A percentile compares a stretch with the other conserved stretches of the same genome.
phyloP scores from a whole-genome alignment of 345 rosid genomes.

The Excoecaria agallocha region DNA sequence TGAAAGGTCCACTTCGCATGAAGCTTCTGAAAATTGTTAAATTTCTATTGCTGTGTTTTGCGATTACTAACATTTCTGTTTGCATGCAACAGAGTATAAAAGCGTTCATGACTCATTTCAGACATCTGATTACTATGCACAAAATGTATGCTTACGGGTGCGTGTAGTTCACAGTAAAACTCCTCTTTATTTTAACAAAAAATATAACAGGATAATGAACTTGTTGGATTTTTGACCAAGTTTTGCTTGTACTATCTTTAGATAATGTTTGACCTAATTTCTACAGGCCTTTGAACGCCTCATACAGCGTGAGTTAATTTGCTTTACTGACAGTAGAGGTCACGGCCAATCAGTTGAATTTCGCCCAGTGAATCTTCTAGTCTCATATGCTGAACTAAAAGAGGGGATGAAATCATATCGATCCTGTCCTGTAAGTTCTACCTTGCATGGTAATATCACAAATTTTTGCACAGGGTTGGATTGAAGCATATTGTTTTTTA shows the following conservation, averaged over 20 bases:
- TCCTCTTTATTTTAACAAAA: background rate
- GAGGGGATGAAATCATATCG: conserved; percentile 70
- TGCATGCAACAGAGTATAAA: conserved; percentile 67
- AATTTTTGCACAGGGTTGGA: background rate
- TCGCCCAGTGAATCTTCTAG: conserved; percentile 68
- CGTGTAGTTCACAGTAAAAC: conserved; percentile 21
- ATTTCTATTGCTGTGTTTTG: background rate
- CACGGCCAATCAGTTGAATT: conserved; percentile 64
- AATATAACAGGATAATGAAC: background rate
- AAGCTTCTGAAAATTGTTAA: background rate
- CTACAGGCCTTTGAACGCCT: conserved; percentile 87
- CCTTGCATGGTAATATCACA: background rate
- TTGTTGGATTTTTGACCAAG: background rate
- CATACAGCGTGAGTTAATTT: conserved; percentile 55
- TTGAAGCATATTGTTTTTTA: background rate
- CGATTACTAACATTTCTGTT: conserved; percentile 13
- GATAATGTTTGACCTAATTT: conserved; percentile 17
- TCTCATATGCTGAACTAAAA: conserved; percentile 61
- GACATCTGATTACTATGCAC: conserved; percentile 69
- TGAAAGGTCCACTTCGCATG: conserved; percentile 59
- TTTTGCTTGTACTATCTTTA: conserved; percentile 6
- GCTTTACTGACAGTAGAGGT: conserved; percentile 64
- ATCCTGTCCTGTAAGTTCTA: conserved; percentile 83
- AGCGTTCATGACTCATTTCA: conserved; percentile 67
- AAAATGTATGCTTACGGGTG: conserved; percentile 71